Conservation (phyloP, 2,329 filamentous ascomycete species). For the Amesomyces nigricolor region DNA sequence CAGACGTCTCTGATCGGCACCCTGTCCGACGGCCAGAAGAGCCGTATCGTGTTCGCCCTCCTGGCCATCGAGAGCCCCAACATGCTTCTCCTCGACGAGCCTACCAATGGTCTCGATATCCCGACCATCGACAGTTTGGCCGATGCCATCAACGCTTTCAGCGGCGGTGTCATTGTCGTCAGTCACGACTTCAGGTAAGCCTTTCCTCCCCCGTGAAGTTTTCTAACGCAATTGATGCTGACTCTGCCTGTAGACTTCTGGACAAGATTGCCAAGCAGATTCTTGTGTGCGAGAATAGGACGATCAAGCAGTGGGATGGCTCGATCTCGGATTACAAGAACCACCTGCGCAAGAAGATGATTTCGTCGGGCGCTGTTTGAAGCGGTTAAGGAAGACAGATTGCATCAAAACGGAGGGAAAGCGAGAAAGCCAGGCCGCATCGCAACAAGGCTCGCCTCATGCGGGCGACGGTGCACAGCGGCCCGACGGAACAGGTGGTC, state of each 20-base stretch:
- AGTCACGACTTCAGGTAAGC: constrained; percentile 97
- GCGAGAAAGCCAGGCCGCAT: background rate
- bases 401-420: background rate
- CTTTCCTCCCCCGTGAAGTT: constrained; percentile 2
- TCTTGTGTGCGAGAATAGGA: constrained; percentile 97
- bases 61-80: constrained; percentile 93
- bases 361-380: constrained; percentile 79
- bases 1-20: constrained; percentile 98
- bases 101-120: constrained; percentile 98
- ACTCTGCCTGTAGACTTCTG: constrained; percentile 59
- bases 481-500: background rate
- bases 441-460: background rate
- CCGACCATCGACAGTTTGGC: constrained; percentile 96
- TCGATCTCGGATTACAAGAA: constrained; percentile 95
- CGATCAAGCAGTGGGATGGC: constrained; percentile 83
- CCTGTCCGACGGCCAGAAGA: constrained; percentile 95
- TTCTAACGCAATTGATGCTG: background rate
- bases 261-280: constrained; percentile 99
- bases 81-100: constrained; percentile 97
- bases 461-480: background rate
- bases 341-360: constrained; percentile 98
- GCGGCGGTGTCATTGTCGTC: constrained; percentile 93
- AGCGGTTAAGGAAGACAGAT: constrained; percentile 11
- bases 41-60: constrained; percentile 94
- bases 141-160: constrained; percentile 94